Conservation (phyloP, 148 eudicot genomes). For the Oxyria digyna region DNA sequence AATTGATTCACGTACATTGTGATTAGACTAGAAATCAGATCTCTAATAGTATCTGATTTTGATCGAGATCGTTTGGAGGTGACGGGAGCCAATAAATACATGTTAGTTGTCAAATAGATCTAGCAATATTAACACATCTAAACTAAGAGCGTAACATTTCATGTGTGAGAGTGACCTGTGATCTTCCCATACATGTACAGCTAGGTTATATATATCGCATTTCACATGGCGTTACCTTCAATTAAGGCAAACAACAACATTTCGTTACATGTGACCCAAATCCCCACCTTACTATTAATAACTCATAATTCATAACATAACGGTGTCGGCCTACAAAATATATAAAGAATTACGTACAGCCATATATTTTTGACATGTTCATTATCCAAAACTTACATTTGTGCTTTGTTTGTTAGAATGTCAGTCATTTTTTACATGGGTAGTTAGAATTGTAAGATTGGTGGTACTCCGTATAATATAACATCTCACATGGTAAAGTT, state of each 20-base stretch:
- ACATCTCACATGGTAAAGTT: too few species aligned
- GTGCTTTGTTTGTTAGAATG: too few species aligned
- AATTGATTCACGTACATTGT: background rate
- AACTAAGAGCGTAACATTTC: background rate
- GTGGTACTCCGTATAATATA: too few species aligned
- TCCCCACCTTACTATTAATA: background rate
- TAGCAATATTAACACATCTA: background rate
- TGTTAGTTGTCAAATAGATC: background rate
- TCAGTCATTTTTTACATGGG: too few species aligned
- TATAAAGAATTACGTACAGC: too few species aligned
- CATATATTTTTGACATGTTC: background rate
- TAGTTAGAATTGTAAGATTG: too few species aligned
- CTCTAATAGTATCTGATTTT: background rate
- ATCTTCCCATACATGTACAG: background rate
- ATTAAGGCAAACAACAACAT: background rate
- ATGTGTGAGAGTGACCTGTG: background rate
- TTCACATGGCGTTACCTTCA: background rate
- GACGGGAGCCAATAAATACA: background rate
- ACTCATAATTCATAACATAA: background rate
- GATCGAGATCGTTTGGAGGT: background rate
- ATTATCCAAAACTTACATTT: too few species aligned
- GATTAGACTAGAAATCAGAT: background rate
- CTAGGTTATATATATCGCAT: background rate
- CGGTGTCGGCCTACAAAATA: background rate
- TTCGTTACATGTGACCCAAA: background rate